These are phyloP conservation scores for Umbilicus rupestris DNA, from an alignment of 164 flowering plant genomes.

Conservation along the genomic window DNA sequence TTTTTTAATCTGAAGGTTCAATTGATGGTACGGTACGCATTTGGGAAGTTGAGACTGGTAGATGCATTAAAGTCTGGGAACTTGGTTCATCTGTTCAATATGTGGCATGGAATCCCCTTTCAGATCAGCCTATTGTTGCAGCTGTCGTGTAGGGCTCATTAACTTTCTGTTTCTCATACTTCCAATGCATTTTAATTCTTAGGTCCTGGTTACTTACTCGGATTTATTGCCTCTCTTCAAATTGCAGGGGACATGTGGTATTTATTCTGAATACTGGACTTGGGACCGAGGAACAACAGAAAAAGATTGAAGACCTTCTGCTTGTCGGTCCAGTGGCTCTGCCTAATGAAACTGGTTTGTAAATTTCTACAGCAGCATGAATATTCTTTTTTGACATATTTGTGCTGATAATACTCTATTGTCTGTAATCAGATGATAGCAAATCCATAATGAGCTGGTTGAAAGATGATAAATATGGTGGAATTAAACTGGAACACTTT, in stretches of 20 bases:
- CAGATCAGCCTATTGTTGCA: constrained; percentile 67
- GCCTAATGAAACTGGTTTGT: constrained; percentile 57
- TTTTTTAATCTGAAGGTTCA: constrained; percentile 43
- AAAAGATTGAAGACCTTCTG: constrained; percentile 51
- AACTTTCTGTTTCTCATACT: not conserved
- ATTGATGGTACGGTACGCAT: constrained; percentile 81
- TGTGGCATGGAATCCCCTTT: constrained; percentile 90
- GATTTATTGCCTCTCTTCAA: constrained; percentile 2
- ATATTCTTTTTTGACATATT: not conserved
- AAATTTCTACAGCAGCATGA: not conserved
- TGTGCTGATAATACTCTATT: constrained; percentile 1
- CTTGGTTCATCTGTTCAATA: constrained; percentile 51
- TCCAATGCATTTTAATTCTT: not conserved
- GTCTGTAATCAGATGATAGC: constrained; percentile 22
- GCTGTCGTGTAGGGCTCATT: constrained; percentile 38
- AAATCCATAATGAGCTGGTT: constrained; percentile 52
- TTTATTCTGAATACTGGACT: constrained; percentile 62
- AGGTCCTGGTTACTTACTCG: not conserved
- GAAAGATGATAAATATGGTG: constrained; percentile 57
- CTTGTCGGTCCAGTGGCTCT: constrained; percentile 26
- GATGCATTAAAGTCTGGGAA: constrained; percentile 68
- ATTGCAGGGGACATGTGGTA: constrained; percentile 66
- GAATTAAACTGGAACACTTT: constrained; percentile 65
- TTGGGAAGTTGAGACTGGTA: constrained; percentile 93
- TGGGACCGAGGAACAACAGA: constrained; percentile 62